phyloP scores from a whole-genome alignment of 139 green algal genomes.

The Raphidocelis subcapitata region DNA sequence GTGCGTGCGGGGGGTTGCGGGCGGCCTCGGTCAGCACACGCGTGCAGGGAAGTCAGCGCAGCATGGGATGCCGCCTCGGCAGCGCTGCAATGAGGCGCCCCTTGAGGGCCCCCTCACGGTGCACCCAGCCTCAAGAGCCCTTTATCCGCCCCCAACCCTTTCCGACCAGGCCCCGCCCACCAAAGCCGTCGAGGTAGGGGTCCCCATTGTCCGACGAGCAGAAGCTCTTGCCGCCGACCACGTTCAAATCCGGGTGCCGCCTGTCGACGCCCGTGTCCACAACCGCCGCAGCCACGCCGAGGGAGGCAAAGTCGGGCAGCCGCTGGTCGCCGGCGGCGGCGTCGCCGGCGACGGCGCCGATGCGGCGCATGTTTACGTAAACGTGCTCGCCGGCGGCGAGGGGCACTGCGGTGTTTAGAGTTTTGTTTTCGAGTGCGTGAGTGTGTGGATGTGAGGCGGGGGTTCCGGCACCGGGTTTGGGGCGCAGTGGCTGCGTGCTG shows the following conservation, averaged over 20 bases:
- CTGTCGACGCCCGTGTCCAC: conserved; percentile 3
- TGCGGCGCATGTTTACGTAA: not conserved
- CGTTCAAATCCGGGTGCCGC: conserved; percentile 5
- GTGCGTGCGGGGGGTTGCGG: not conserved
- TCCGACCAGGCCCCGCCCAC: too few species aligned
- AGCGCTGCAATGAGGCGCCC: not conserved
- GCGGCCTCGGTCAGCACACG: not conserved
- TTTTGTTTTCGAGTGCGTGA: too few species aligned
- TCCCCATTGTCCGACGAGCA: not conserved
- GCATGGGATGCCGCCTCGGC: not conserved
- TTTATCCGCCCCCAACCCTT: too few species aligned
- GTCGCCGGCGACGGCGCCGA: not conserved
- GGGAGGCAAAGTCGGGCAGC: not conserved
- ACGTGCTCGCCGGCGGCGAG: not conserved
- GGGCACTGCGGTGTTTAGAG: not conserved
- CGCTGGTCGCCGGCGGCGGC: not conserved
- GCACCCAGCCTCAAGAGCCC: not conserved
- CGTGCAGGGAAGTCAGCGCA: not conserved
- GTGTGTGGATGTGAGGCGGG: too few species aligned
- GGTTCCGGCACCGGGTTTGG: too few species aligned
- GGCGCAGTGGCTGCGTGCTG: too few species aligned
- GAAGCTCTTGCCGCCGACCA: conserved; percentile 1
- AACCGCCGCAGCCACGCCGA: not conserved
- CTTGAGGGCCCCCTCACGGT: not conserved
- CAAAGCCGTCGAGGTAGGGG: not conserved